Evolutionary conservation across 2,329 filamentous ascomycete species (phyloP), one percentile per base, ranked within the genome.

Genomic region (Ustulina deusta): DNA sequence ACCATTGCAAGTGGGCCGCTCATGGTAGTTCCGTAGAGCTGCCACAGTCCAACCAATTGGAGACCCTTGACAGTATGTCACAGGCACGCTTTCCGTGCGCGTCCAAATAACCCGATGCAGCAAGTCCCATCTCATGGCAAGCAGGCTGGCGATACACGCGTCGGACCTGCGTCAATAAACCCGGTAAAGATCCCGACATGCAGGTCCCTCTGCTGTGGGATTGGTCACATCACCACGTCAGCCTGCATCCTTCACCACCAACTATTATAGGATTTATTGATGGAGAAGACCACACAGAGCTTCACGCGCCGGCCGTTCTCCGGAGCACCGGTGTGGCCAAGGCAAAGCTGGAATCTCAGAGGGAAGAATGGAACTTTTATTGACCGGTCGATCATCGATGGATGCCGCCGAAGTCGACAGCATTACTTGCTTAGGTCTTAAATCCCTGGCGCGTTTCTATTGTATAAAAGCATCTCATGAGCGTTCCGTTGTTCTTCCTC

Each of bases 131-230:
- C n/a, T 29, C n/a, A 25, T 65, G 34, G 38, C 51, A 52, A 25
- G 25, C n/a, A 32, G 29, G 20, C n/a, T 34, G 44, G 27, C 38
- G 29, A 54, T 58, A 52, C 20, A 36, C 27, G 38, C 38, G 52
- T 36, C 55, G 66, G 63, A 69, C 63, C 66, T 66, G 66, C 66
- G 36, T 69, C 58, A 59, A 58, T 25, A 32, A 65, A 56, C 58
- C 54, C 36, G 27, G 48, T 36, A 36, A 36, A 59, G 32, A 54
- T 54, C 58, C 13, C 52, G 46, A 52, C 44, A 65, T 68, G 66
- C 66, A 62, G 62, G 62, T 65, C 57, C 57, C 44, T 27, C 56
- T 38, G 17, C 17, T 59, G 7, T 22, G 49, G 29, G 29, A 25
- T 56, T 44, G 58, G 55, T 25, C n/a, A 22, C 40, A 44, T 32